Percentiles rank a stretch among this genome's conserved stretches.
Evolutionary conservation across 345 rosid genomes (phyloP).

Genomic region (Citrus maxima): DNA sequence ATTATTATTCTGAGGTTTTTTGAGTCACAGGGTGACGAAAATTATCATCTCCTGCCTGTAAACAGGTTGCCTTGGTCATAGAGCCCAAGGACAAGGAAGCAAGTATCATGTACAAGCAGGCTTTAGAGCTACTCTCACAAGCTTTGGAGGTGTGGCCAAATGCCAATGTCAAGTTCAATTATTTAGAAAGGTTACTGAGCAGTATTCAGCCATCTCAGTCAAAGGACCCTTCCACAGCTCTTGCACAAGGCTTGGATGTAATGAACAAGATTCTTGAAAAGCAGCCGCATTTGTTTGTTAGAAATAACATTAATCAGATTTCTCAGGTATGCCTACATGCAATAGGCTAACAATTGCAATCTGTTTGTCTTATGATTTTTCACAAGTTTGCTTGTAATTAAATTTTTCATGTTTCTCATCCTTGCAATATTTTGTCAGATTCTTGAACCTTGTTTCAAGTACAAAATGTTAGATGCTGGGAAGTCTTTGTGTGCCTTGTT

Average conservation of each 20-base stretch:
- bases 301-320: constrained; percentile 88
- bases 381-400: background rate
- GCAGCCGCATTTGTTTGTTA: constrained; percentile 90
- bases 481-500: constrained; percentile 87
- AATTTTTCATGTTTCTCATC: background rate
- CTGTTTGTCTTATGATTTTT: background rate
- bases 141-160: constrained; percentile 99
- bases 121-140: constrained; percentile 85
- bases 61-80: constrained; percentile 95
- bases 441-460: constrained; percentile 96
- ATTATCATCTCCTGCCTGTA: constrained; percentile 9
- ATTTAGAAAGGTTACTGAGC: constrained; percentile 83
- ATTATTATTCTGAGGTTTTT: background rate
- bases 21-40: background rate
- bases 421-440: constrained; percentile 47
- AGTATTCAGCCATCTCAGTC: constrained; percentile 93
- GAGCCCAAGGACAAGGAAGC: constrained; percentile 99
- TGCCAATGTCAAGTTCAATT: constrained; percentile 97
- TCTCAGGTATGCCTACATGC: constrained; percentile 60
- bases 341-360: background rate
- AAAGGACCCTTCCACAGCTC: constrained; percentile 92
- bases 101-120: constrained; percentile 86
- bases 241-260: constrained; percentile 98
- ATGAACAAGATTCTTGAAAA: constrained; percentile 98
- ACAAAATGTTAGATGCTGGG: constrained; percentile 93